Base-by-base conservation (phyloP, 2,329 filamentous ascomycete species). In the Fusarium sp. region DNA sequence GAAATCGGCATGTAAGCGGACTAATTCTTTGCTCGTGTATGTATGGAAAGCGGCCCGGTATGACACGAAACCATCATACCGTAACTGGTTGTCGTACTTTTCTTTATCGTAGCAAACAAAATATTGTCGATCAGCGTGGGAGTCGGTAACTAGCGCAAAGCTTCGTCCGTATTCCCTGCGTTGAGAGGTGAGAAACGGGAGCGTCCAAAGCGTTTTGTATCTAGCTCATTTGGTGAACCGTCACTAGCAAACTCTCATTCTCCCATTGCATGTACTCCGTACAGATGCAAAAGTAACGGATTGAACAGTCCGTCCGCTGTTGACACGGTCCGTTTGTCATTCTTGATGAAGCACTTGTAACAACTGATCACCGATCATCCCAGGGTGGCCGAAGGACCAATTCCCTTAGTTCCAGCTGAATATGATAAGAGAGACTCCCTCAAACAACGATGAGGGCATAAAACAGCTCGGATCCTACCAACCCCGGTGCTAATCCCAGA, bases 191-290 rank as follows among this genome's bases (percentile, higher is more conserved):
- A 56, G 57, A 59, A 52, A 27, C 24, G 50, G 32, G 27, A 42
- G 32, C 32, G 32, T 52, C 50, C 50, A 52, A 52, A 52, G 50
- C 32, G 49, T 49, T 68, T 44, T 32, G 43, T 29, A 53, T 22
- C 46, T 63, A 47, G 68, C 51, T 71, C 45, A 15, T 45, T 60
- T 53, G 45, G 59, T 56, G 49, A 52, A 47, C 53, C 27, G 53
- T 67, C 47, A 38, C 63, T 71, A 71, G 54, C 51, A 69, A 68
- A 65, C 68, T 30, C 51, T 71, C 47, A 32, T 65, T 56, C 30
- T 53, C 38, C 24, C 22, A 47, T 44, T 14, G 29, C 27, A 32
- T 51, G 42, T 22, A n/a, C n/a, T n/a, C n/a, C n/a, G n/a, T n/a
- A 59, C 20, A 43, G 27, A 34, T 25, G 43, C 29, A 57, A 53